Evolutionary conservation across 78 protist genomes (phyloP), one percentile per base, ranked within the genome.

Genomic region (Bodo saltans): DNA sequence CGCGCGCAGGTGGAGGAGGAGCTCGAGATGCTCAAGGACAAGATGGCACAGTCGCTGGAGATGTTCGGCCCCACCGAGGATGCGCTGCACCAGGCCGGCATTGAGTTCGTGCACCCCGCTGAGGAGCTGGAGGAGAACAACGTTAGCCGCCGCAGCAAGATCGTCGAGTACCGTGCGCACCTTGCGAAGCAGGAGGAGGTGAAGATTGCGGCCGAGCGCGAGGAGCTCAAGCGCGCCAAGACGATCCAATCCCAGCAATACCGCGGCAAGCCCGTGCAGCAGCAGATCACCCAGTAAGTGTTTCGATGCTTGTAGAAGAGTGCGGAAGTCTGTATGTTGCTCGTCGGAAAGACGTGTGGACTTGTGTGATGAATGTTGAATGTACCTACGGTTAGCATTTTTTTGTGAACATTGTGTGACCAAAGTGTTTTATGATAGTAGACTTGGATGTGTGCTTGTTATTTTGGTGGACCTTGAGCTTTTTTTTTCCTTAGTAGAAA

Each of bases 1-100:
- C 75, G 75, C 75, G n/a, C 11, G 47, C 75, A 71, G 75, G 37
- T 71, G n/a, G 75, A 71, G 38, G 75, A 71, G 75, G 75, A 71
- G 75, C 75, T 71, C 52, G 75, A 71, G 75, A 71, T 71, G 75
- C 75, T 71, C 38, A 71, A 71, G 75, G 75, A 71, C 75, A 71
- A 71, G 38, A 71, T 71, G 75, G 75, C 75, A 35, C 8, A 21
- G 37, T 35, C 75, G 33, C 75, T 71, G 34, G 75, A 11, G 23
- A 1, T 27, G 12, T 71, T 71, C 75, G 75, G 38, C 3, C 27
- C 75, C 47, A 29, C 75, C 52, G 75, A 71, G 38, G 75, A 71
- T 41, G 75, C 75, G 33, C 38, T 71, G 52, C 32, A 3, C 75
- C 11, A 71, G 75, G 75, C 75, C 28, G 75, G 75, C 75, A 71